Evolutionary conservation across 768 basidiomycete species (phyloP).

Genomic region (Lentinula guzmanii): DNA sequence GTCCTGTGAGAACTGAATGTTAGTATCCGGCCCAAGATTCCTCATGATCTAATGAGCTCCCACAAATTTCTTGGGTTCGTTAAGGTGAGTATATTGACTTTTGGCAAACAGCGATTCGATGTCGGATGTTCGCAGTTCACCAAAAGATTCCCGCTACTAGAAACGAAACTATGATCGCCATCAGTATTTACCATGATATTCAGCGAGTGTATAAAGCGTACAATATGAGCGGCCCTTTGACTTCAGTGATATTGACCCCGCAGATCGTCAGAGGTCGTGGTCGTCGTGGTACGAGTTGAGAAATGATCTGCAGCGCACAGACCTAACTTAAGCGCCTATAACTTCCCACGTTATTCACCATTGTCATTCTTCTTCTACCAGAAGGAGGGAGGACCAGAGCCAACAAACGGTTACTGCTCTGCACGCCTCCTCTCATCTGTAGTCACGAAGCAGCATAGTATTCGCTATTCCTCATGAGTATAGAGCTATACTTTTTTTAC

Average conservation of each 20-base stretch:
- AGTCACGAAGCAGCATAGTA: no score
- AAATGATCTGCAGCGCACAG: not conserved
- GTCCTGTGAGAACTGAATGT: not conserved
- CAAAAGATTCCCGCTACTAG: not conserved
- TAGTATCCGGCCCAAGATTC: not conserved
- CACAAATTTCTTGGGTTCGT: not conserved
- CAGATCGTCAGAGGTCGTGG: not conserved
- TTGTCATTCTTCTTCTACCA: no score
- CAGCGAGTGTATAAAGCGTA: not conserved
- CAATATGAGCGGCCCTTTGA: not conserved
- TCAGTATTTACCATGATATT: not conserved
- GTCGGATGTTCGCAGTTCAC: not conserved
- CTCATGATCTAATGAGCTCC: no score
- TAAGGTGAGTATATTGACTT: not conserved
- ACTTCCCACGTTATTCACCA: no score
- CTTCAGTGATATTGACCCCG: not conserved
- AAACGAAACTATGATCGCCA: not conserved
- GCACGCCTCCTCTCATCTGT: no score
- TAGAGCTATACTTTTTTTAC: no score
- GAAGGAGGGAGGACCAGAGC: no score
- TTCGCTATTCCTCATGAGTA: no score
- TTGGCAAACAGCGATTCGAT: not conserved
- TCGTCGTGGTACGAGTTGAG: slow-evolving; percentile 3
- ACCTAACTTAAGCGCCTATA: not conserved
- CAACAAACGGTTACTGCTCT: no score